These are phyloP conservation scores for Schizophyllum amplum DNA, from an alignment of 1,284 basidiomycete genomes.

Conservation along the genomic window DNA sequence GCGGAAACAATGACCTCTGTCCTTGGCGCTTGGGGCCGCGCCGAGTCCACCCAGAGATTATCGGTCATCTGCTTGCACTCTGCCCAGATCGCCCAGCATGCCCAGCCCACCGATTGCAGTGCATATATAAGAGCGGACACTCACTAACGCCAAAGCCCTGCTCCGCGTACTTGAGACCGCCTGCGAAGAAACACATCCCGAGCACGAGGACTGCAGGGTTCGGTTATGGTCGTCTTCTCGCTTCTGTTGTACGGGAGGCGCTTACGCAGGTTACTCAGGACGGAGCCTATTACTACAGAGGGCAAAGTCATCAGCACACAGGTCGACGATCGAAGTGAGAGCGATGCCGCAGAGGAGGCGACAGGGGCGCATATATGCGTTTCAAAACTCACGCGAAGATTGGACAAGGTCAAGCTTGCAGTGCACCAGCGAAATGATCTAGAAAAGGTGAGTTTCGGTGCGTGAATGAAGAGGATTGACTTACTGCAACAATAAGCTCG, in stretches of 20 bases:
- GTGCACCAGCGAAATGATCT: constrained; percentile 78
- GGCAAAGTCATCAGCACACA: constrained; percentile 3
- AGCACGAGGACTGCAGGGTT: constrained; percentile 60
- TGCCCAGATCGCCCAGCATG: background rate
- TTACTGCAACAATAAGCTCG: constrained; percentile 72
- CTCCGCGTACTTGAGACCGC: constrained; percentile 60
- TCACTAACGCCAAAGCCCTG: constrained; percentile 66
- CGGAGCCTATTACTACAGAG: constrained; percentile 64
- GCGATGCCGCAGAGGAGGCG: constrained; percentile 16
- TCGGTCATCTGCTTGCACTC: too few species aligned
- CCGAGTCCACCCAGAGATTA: too few species aligned
- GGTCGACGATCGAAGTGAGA: background rate
- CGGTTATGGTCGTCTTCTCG: constrained; percentile 14
- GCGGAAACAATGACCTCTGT: too few species aligned
- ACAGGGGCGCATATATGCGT: constrained; percentile 24
- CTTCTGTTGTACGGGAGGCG: constrained; percentile 6
- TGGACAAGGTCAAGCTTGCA: constrained; percentile 82
- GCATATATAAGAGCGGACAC: constrained; percentile 16
- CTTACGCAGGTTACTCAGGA: constrained; percentile 72
- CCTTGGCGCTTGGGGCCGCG: too few species aligned
- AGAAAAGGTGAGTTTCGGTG: constrained; percentile 12
- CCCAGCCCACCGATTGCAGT: background rate
- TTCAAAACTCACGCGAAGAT: constrained; percentile 54
- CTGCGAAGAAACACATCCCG: constrained; percentile 76
- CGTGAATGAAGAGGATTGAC: constrained; percentile 18